These are phyloP conservation scores for Astrothelium subdiscretum DNA, from an alignment of 495 filamentous ascomycete genomes.

Conservation along the genomic window DNA sequence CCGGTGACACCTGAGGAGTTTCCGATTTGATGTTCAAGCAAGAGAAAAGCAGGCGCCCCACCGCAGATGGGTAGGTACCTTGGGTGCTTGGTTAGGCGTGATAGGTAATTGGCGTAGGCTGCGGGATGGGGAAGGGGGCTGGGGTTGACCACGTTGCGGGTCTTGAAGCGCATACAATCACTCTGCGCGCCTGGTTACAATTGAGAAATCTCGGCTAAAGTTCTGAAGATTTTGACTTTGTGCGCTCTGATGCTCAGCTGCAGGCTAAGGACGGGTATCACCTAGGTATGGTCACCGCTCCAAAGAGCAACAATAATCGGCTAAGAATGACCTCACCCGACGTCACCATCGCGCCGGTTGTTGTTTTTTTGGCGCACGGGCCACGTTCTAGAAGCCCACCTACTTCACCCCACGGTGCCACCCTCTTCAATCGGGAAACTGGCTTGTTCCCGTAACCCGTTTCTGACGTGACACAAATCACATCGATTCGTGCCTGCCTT, in stretches of 20 bases:
- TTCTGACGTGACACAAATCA: no score
- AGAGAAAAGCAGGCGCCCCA: slow-evolving; percentile 1
- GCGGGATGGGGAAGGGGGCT: not conserved
- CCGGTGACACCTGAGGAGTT: not conserved
- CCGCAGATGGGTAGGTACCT: no score
- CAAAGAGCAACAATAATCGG: not conserved
- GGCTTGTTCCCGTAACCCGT: no score
- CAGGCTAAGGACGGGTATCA: not conserved
- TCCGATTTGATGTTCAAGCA: not conserved
- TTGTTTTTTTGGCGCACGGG: not conserved
- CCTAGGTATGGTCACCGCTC: not conserved
- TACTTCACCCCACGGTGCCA: not conserved
- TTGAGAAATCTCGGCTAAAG: not conserved
- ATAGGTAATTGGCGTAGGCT: not conserved
- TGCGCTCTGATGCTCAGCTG: not conserved
- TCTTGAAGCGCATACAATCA: not conserved
- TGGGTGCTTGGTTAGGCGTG: no score
- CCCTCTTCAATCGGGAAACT: not conserved
- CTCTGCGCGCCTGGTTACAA: not conserved
- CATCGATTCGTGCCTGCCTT: no score
- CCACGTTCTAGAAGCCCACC: not conserved
- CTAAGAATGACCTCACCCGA: not conserved
- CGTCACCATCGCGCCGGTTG: not conserved
- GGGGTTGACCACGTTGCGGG: not conserved
- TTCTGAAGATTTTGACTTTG: not conserved